phyloP scores from a whole-genome alignment of 176 grass and related monocot genomes.

The Secale cereale region DNA sequence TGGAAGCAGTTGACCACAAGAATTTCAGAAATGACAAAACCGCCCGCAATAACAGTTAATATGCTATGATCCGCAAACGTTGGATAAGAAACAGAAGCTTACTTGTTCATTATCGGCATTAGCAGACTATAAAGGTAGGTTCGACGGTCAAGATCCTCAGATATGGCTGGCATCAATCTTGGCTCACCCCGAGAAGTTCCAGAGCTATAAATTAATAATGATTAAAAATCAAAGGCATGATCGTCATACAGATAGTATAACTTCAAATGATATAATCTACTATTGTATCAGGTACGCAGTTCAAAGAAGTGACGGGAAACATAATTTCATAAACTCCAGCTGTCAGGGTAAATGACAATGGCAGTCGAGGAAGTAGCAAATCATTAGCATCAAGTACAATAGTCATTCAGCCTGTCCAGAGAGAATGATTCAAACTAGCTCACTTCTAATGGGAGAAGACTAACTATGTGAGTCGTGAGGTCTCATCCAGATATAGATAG shows the following conservation, averaged over 20 bases:
- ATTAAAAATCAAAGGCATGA: not conserved
- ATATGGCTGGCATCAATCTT: constrained; percentile 83
- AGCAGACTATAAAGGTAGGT: constrained; percentile 74
- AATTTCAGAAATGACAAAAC: constrained; percentile 2
- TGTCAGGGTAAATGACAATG: not conserved
- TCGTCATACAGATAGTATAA: not conserved
- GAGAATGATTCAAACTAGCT: not conserved
- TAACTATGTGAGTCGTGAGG: not conserved
- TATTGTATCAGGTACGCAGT: not conserved
- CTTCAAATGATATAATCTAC: not conserved
- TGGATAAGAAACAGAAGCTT: constrained; percentile 27
- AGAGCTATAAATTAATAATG: constrained; percentile 34
- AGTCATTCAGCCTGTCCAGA: not conserved
- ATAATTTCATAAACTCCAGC: not conserved
- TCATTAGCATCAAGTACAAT: not conserved
- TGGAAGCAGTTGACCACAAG: not conserved
- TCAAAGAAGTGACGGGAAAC: not conserved
- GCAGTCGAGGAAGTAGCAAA: not conserved
- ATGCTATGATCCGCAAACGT: not conserved
- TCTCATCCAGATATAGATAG: not conserved
- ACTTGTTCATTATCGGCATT: constrained; percentile 85
- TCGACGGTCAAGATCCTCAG: constrained; percentile 69
- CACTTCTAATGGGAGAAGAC: not conserved
- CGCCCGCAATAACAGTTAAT: not conserved
- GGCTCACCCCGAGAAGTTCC: constrained; percentile 70